phyloP scores from a whole-genome alignment of 1,284 basidiomycete genomes.

The Sphaerobolus stellatus region DNA sequence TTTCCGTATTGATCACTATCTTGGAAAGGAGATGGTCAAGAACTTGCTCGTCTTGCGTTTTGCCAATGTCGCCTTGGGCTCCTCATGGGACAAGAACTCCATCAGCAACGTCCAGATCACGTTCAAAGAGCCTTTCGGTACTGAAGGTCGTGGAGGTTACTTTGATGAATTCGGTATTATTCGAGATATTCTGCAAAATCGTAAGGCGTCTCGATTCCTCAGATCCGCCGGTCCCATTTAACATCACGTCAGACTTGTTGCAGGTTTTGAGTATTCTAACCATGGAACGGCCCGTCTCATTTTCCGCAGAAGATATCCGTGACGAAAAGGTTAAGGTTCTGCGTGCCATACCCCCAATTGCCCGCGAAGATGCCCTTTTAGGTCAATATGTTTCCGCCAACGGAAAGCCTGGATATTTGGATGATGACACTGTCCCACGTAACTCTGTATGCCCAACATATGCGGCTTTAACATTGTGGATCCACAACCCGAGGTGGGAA shows the following conservation, averaged over 20 bases:
- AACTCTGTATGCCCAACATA: constrained; percentile 91
- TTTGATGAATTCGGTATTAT: constrained; percentile 99
- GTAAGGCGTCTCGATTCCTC: constrained; percentile 50
- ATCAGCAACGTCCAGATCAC: constrained; percentile 97
- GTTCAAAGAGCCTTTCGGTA: constrained; percentile 98
- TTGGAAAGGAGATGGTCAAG: constrained; percentile 99
- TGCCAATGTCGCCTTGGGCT: constrained; percentile 85
- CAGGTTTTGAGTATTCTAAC: constrained; percentile 91
- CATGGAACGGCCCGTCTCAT: constrained; percentile 98
- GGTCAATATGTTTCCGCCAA: constrained; percentile 89
- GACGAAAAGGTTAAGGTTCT: constrained; percentile 98
- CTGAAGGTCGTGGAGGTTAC: constrained; percentile 95
- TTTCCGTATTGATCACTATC: constrained; percentile 97
- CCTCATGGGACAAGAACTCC: constrained; percentile 90
- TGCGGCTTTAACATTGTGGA: constrained; percentile 84
- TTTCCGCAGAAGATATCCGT: constrained; percentile 92
- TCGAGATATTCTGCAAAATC: constrained; percentile 94
- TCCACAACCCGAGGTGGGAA: constrained; percentile 95
- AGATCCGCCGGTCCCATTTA: constrained; percentile 7
- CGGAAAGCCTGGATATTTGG: constrained; percentile 95
- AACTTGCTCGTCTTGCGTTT: constrained; percentile 93
- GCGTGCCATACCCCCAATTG: constrained; percentile 82
- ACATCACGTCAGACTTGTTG: constrained; percentile 66
- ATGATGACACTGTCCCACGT: constrained; percentile 91
- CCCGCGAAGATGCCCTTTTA: constrained; percentile 75